These are phyloP conservation scores for Nitzschia sp. DNA, from an alignment of 108 stramenopile genomes.

Conservation along the genomic window DNA sequence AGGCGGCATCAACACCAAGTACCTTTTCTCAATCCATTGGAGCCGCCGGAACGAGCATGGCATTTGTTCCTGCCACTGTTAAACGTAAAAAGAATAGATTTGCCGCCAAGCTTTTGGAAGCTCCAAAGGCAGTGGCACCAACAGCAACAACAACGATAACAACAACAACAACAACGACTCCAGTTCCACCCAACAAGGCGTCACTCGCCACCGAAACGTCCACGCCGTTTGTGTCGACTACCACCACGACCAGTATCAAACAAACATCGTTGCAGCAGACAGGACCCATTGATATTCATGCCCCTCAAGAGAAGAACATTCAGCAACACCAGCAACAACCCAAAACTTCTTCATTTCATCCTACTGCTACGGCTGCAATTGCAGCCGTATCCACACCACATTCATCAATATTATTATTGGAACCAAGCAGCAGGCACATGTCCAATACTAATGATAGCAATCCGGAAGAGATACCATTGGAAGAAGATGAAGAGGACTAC, in stretches of 20 bases:
- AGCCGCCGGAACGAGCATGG: constrained; percentile 71
- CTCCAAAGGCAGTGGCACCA: neutral
- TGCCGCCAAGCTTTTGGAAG: neutral
- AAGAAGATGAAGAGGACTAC: neutral
- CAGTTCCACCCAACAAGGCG: neutral
- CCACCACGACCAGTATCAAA: neutral
- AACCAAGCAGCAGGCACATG: neutral
- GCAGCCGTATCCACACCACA: neutral
- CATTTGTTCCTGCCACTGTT: constrained; percentile 56
- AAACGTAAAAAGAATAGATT: constrained; percentile 28
- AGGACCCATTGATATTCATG: neutral
- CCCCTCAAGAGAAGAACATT: neutral
- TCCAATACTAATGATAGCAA: too few species aligned
- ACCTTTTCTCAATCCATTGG: constrained; percentile 52
- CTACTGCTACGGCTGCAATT: neutral
- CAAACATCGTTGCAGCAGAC: neutral
- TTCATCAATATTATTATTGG: too few species aligned
- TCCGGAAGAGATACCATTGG: neutral
- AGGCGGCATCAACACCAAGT: neutral
- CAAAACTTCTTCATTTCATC: too few species aligned
- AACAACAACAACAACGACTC: neutral
- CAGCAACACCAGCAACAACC: neutral
- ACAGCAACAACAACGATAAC: neutral
- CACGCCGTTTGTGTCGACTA: neutral
- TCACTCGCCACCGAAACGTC: constrained; percentile 3